Conservation (phyloP, 2,329 filamentous ascomycete species). For the Periconia macrospinosa region DNA sequence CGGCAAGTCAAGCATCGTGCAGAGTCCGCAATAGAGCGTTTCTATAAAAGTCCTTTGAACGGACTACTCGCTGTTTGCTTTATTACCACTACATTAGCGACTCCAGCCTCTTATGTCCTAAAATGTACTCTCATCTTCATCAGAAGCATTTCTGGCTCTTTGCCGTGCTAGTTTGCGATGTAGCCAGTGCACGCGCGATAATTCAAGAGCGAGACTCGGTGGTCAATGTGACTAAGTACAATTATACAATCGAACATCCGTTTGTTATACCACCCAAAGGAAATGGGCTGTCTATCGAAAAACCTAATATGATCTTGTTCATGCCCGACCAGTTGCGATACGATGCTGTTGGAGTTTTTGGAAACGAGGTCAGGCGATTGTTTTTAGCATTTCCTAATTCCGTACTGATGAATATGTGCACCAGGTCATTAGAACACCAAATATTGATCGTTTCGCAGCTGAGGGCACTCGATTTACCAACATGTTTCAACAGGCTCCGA, state of each 20-base stretch:
- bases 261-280: not conserved
- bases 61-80: no score
- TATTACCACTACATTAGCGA: no score
- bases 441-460: conserved; percentile 47
- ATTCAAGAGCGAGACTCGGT: not conserved
- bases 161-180: no score
- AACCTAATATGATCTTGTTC: conserved; percentile 47
- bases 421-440: conserved; percentile 41
- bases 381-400: no score
- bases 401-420: conserved; percentile 18
- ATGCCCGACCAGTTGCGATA: conserved; percentile 55
- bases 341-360: conserved; percentile 41
- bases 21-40: no score
- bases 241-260: not conserved
- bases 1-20: no score
- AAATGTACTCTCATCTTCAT: no score
- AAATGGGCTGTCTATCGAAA: not conserved
- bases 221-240: not conserved
- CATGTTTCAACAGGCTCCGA: conserved; percentile 50
- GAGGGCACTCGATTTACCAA: conserved; percentile 49
- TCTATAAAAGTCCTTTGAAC: no score
- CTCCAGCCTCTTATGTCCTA: no score
- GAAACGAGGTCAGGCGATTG: no score
- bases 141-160: no score
- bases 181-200: not conserved